Percentiles rank a stretch among this genome's conserved stretches.
phyloP scores from a whole-genome alignment of 1,284 basidiomycete genomes.

The Blastosporella zonata region DNA sequence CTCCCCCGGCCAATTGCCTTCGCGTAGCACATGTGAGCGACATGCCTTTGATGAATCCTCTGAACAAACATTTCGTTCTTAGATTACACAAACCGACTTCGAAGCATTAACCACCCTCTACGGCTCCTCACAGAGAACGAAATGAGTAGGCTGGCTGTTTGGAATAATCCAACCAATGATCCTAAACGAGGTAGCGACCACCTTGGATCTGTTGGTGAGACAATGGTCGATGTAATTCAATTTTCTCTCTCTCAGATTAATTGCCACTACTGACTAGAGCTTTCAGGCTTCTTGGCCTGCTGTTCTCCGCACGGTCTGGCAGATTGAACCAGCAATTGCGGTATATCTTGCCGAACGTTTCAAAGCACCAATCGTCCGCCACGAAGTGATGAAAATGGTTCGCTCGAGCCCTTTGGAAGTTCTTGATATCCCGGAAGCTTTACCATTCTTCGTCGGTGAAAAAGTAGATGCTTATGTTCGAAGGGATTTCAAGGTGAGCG shows the following conservation, averaged over 20 bases:
- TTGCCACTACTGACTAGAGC: conserved; percentile 3
- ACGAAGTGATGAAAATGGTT: conserved; percentile 78
- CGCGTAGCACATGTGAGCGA: conserved; percentile 45
- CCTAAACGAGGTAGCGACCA: conserved; percentile 64
- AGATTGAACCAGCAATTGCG: conserved; percentile 78
- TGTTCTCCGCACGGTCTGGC: conserved; percentile 78
- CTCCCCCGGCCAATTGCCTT: conserved; percentile 46
- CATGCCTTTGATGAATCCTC: neutral
- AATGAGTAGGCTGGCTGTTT: conserved; percentile 81
- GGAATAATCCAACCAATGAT: conserved; percentile 88
- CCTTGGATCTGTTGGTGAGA: conserved; percentile 52
- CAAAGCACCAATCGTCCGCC: conserved; percentile 59
- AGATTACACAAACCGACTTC: conserved; percentile 62
- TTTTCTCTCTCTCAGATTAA: neutral
- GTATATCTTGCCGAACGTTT: conserved; percentile 87
- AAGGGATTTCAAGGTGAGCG: conserved; percentile 69
- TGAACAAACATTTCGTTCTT: conserved; percentile 16
- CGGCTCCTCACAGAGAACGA: conserved; percentile 90
- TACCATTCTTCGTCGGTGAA: conserved; percentile 80
- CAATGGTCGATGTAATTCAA: conserved; percentile 55
- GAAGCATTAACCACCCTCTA: conserved; percentile 69
- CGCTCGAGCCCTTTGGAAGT: conserved; percentile 72
- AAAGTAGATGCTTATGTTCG: conserved; percentile 51
- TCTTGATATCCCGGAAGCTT: conserved; percentile 75
- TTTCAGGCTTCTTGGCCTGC: conserved; percentile 66